These are phyloP conservation scores for Plasmodium malariae DNA, from an alignment of 169 alveolate species.

Conservation along the genomic window DNA sequence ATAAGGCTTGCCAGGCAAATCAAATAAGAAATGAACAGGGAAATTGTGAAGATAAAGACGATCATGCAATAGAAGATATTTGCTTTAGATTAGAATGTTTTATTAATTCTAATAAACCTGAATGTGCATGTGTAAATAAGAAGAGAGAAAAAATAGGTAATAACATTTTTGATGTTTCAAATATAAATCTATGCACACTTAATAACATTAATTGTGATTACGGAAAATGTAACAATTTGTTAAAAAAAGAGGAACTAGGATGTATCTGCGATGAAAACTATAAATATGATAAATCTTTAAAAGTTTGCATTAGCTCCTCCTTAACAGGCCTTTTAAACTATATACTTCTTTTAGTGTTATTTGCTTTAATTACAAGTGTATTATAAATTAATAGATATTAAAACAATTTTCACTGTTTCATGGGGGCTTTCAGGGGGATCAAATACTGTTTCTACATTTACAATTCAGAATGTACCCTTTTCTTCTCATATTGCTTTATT, in stretches of 20 bases:
- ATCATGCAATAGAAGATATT: conserved; percentile 5
- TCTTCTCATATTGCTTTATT: no score
- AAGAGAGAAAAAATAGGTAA: conserved; percentile 34
- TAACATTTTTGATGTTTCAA: conserved; percentile 47
- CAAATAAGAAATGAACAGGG: conserved; percentile 25
- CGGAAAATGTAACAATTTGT: conserved; percentile 47
- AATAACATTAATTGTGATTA: conserved; percentile 53
- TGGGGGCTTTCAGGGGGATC: no score
- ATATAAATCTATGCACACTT: conserved; percentile 61
- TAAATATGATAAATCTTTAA: conserved; percentile 35
- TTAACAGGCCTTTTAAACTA: conserved; percentile 2
- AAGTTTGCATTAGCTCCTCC: conserved; percentile 27
- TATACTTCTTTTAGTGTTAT: neutral
- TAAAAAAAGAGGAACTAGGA: conserved; percentile 37
- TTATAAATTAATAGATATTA: no score
- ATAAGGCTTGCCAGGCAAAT: neutral
- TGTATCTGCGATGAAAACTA: conserved; percentile 59
- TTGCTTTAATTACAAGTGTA: conserved; percentile 9
- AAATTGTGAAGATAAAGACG: neutral
- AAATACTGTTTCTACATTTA: no score
- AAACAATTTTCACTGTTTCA: no score
- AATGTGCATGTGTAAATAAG: conserved; percentile 41
- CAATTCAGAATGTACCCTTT: no score
- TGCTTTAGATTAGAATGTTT: conserved; percentile 66
- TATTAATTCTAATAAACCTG: conserved; percentile 10